Conservation (phyloP, 257 asterid species). For the Solanum medicagineum region DNA sequence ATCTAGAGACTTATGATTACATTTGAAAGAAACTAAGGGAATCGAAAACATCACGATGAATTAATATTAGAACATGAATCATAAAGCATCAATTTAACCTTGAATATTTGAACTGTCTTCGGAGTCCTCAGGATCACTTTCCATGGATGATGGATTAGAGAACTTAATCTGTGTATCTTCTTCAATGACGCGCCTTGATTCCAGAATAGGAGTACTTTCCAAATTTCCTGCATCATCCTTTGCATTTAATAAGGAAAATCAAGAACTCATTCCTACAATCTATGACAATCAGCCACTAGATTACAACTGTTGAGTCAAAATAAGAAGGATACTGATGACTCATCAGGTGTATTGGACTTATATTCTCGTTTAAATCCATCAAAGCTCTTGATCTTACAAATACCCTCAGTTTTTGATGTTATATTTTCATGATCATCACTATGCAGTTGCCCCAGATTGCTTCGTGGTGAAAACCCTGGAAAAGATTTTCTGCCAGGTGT, state of each 20-base stretch:
- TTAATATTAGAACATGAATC: neutral
- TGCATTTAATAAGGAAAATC: constrained; percentile 24
- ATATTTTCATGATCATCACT: constrained; percentile 22
- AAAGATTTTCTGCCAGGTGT: constrained; percentile 18
- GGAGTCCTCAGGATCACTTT: constrained; percentile 33
- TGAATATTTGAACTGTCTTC: constrained; percentile 31
- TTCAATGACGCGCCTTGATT: constrained; percentile 26
- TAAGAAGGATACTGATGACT: constrained; percentile 51
- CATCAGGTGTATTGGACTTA: constrained; percentile 22
- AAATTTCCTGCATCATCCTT: constrained; percentile 35
- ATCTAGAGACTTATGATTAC: neutral
- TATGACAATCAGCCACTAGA: neutral
- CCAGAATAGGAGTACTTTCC: constrained; percentile 19
- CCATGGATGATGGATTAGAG: constrained; percentile 29
- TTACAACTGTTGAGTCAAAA: neutral
- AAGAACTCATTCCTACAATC: constrained; percentile 5
- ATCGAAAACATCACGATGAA: neutral
- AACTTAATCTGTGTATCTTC: constrained; percentile 30
- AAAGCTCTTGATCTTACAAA: constrained; percentile 37
- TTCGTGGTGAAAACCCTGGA: constrained; percentile 18
- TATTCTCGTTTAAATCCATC: constrained; percentile 24
- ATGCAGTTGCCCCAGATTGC: constrained; percentile 17
- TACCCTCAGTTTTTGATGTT: constrained; percentile 18
- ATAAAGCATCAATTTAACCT: constrained; percentile 27
- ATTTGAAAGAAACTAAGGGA: neutral